These are phyloP conservation scores for Chrysoporthe austroafricana DNA, from an alignment of 2,329 filamentous ascomycete species.

Conservation along the genomic window DNA sequence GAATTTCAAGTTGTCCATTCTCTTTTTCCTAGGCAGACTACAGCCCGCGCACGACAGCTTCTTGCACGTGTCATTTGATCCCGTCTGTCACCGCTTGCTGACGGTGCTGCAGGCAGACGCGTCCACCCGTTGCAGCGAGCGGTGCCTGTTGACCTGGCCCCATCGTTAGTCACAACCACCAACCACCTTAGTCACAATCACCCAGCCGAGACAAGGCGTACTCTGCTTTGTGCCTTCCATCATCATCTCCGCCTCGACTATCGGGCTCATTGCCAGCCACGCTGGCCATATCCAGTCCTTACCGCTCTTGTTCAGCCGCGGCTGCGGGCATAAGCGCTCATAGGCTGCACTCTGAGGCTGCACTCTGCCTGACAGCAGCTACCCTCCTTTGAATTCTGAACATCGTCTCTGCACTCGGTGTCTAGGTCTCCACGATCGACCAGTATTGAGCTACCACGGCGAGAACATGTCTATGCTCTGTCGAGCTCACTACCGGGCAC, in stretches of 20 bases:
- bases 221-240: too few species aligned
- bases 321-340: neutral
- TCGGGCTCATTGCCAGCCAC: too few species aligned
- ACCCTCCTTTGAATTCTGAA: neutral
- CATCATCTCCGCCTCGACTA: too few species aligned
- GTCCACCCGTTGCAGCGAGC: neutral
- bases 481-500: neutral
- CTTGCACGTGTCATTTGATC: neutral
- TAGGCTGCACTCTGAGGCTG: neutral
- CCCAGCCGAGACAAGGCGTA: too few species aligned
- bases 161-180: neutral
- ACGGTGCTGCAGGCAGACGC: neutral
- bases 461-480: neutral
- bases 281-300: too few species aligned
- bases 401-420: neutral
- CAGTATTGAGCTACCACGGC: neutral
- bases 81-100: neutral
- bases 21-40: neutral
- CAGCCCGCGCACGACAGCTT: neutral
- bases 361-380: neutral
- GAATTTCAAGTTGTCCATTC: neutral
- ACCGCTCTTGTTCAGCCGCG: neutral
- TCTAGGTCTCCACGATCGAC: neutral
- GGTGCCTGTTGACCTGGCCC: neutral
- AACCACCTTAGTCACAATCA: neutral